phyloP scores from a whole-genome alignment of 106 monocot genomes.

The Platanthera zijinensis region DNA sequence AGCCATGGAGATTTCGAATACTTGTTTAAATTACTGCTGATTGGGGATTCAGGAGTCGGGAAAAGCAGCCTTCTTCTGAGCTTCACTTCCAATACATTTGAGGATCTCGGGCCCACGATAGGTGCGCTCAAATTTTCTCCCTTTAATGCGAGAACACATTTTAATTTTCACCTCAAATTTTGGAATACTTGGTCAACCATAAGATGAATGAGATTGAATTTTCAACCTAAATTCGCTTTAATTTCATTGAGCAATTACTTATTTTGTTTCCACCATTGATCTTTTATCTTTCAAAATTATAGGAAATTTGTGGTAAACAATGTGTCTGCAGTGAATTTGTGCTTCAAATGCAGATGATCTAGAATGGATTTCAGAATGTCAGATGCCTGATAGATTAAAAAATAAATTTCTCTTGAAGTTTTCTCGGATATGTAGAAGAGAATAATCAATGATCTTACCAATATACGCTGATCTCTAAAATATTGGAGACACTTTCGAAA shows the following conservation, averaged over 20 bases:
- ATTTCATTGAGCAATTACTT: background rate
- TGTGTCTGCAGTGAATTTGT: too few relatives aligned
- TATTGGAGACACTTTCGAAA: too few relatives aligned
- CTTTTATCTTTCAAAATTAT: background rate
- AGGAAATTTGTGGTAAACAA: background rate
- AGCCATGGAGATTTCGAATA: constrained; percentile 81
- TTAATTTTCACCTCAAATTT: too few relatives aligned
- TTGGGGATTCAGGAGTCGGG: constrained; percentile 93
- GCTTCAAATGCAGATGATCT: too few relatives aligned
- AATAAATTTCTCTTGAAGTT: too few relatives aligned
- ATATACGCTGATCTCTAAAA: too few relatives aligned
- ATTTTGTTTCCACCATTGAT: background rate
- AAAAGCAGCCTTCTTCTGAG: constrained; percentile 84
- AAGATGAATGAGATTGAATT: background rate
- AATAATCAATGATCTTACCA: too few relatives aligned
- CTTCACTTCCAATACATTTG: constrained; percentile 76
- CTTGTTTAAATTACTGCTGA: constrained; percentile 80
- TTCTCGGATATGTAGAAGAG: too few relatives aligned
- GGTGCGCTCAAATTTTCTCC: constrained; percentile 24
- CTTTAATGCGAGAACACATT: background rate
- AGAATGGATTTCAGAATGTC: too few relatives aligned
- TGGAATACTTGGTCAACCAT: too few relatives aligned
- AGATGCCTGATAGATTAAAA: too few relatives aligned
- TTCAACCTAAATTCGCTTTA: background rate
- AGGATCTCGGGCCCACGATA: constrained; percentile 90